Evolutionary conservation across 495 filamentous ascomycete species (phyloP).

Genomic region (Daldinia decipiens): DNA sequence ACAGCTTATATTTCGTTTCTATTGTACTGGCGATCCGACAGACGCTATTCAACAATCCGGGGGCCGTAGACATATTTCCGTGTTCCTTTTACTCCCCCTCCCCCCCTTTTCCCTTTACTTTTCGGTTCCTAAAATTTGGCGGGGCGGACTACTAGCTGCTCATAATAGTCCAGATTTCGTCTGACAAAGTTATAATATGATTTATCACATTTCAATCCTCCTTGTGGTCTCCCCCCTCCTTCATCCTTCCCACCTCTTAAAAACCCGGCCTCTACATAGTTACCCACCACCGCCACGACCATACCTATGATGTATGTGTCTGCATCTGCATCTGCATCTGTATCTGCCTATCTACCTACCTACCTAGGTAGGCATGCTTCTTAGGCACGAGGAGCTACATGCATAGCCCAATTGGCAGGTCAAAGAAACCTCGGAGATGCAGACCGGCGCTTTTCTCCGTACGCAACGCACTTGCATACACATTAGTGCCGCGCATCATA

Average conservation of each 20-base stretch:
- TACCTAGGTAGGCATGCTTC: neutral
- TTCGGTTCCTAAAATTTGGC: constrained; percentile 42
- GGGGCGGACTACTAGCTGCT: constrained; percentile 24
- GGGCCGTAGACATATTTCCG: constrained; percentile 25
- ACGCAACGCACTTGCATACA: constrained; percentile 17
- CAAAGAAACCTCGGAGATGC: constrained; percentile 32
- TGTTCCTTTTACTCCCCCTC: constrained; percentile 15
- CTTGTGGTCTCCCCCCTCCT: constrained; percentile 1
- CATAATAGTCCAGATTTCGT: constrained; percentile 28
- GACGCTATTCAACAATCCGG: constrained; percentile 32
- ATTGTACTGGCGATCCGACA: constrained; percentile 28
- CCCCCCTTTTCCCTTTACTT: constrained; percentile 18
- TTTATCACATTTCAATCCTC: constrained; percentile 28
- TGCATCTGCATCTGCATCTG: constrained; percentile 8
- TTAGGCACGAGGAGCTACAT: constrained; percentile 20
- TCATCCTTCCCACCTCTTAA: constrained; percentile 15
- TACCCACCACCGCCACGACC: constrained; percentile 22
- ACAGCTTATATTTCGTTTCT: constrained; percentile 24
- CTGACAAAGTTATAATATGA: constrained; percentile 31
- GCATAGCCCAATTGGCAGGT: constrained; percentile 37
- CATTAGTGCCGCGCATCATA: constrained; percentile 38
- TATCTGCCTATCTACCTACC: constrained; percentile 23
- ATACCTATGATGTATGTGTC: constrained; percentile 13
- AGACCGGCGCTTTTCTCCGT: constrained; percentile 39
- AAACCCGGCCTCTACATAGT: constrained; percentile 20